Base-by-base conservation (phyloP, 768 basidiomycete species). In the Trametes meyenii region DNA sequence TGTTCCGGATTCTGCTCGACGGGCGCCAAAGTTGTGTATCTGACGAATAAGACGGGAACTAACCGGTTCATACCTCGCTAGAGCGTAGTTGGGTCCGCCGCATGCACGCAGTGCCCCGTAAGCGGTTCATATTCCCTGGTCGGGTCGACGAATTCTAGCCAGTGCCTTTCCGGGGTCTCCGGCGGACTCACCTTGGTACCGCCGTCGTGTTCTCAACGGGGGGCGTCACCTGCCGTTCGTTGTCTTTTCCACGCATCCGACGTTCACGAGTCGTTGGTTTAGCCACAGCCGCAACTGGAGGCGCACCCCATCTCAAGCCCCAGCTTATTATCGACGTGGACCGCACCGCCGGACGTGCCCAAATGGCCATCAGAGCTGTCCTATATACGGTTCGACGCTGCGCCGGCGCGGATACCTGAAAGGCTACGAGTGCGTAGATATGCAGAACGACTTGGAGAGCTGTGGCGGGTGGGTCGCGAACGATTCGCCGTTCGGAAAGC, bases 401-500 rank as follows among this genome's bases (percentile, higher is more conserved):
- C 35, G 52, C 55, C 44, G 52, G 13, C 24, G 33, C 21, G 58
- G 7, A n/a, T 58, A 51, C 57, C 46, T 60, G 24, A 39, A 38
- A 17, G 52, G 36, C 43, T 60, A 61, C 62, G 62, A 65, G 50
- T 69, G 68, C 55, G 51, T 67, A 52, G 68, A 69, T 50, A 33
- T 60, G 40, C 29, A 43, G 60, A 48, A 62, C 54, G 64, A 67
- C 52, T 60, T 69, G 40, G 68, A 69, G 60, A 51, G 59, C 24
- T n/a, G n/a, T n/a, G n/a, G 66, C 36, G 68, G 66, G 16, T 69
- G 68, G 55, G 68, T 67, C 16, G 21, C 40, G 40, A 52, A 58
- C 52, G 64, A 67, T 57, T 67, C 66, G 50, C 66, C 64, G 61
- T 55, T 64, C 55, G n/a, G n/a, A n/a, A n/a, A n/a, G n/a, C n/a